Evolutionary conservation across 768 basidiomycete genomes (phyloP), one percentile per base, ranked within the genome.

Genomic region (Auricularia sp.): DNA sequence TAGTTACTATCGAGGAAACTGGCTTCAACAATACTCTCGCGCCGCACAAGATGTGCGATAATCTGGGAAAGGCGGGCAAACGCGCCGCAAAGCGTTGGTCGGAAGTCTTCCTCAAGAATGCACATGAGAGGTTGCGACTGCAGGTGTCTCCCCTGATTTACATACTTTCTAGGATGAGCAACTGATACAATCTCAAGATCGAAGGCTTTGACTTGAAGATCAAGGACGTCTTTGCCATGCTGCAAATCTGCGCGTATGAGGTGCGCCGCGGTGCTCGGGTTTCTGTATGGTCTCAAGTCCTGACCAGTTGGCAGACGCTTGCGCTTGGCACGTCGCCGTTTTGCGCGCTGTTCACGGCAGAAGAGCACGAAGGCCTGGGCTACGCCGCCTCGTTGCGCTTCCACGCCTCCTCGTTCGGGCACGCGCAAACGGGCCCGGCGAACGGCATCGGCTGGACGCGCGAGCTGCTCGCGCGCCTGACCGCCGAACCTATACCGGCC

Each of bases 1-100:
- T 85, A 58, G 85, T 92, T 63, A 89, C 83, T 24, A 88, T 92
- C 59, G 89, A 93, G 73, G 81, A 76, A 11, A 56, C 75, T 0
- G 83, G 81, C 3, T 79, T 77, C 73, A 83, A 84, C 74, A 79
- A 76, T 68, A 81, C 81, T 0, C 75, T 83, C 2, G 76, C 79
- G 3, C 78, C 82, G 0, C 80, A 79, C 68, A 56, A 71, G 36
- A 70, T 68, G 4, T 73, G 71, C 58, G 29, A 66, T 18, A 63
- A 63, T 8, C 59, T 70, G 34, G 65, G 68, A 54, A 63, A 70
- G 54, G 71, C 73, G 44, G 75, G 72, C 21, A 45, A n/a, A 47
- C 66, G 24, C 18, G 70, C 71, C 45, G 63, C 68, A 13, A 62
- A 65, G 1, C 70, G 73, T 58, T 83, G 81, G 81, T 74, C 77